phyloP scores from a whole-genome alignment of 2,329 filamentous ascomycete genomes.

The Grosmannia huntii region DNA sequence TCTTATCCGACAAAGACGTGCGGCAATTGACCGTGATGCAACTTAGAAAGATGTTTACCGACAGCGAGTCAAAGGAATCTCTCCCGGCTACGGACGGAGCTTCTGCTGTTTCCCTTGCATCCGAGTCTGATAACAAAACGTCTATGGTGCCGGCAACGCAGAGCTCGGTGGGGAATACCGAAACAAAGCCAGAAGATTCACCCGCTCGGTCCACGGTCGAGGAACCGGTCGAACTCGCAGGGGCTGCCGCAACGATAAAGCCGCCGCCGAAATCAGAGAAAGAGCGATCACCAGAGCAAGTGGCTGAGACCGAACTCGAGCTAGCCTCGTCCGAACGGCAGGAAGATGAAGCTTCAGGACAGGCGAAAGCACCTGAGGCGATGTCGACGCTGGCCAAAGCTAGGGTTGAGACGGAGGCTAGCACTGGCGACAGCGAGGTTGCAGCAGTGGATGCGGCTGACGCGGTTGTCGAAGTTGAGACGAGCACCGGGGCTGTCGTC shows the following conservation, averaged over 20 bases:
- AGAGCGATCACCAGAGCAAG: background rate
- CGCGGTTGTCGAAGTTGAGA: background rate
- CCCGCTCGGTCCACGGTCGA: background rate
- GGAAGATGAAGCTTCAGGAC: background rate
- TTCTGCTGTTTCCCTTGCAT: conserved; percentile 17
- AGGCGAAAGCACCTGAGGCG: background rate
- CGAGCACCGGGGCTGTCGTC: background rate
- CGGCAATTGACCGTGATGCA: conserved; percentile 83
- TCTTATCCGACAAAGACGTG: conserved; percentile 94
- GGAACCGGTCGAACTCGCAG: background rate
- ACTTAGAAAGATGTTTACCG: conserved; percentile 86
- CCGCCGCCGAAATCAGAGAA: background rate
- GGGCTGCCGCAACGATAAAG: background rate
- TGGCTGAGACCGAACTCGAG: background rate
- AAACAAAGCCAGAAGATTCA: background rate
- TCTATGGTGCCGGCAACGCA: conserved; percentile 5
- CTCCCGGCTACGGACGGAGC: conserved; percentile 51
- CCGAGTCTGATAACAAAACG: conserved; percentile 9
- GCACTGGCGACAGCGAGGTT: background rate
- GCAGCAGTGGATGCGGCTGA: background rate
- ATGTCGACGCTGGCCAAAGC: background rate
- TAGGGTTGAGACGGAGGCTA: background rate
- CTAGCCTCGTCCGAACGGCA: background rate
- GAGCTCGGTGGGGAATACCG: conserved; percentile 13
- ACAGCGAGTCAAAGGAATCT: conserved; percentile 72